Evolutionary conservation across 345 rosid species (phyloP).

Genomic region (Dipteronia dyeriana): DNA sequence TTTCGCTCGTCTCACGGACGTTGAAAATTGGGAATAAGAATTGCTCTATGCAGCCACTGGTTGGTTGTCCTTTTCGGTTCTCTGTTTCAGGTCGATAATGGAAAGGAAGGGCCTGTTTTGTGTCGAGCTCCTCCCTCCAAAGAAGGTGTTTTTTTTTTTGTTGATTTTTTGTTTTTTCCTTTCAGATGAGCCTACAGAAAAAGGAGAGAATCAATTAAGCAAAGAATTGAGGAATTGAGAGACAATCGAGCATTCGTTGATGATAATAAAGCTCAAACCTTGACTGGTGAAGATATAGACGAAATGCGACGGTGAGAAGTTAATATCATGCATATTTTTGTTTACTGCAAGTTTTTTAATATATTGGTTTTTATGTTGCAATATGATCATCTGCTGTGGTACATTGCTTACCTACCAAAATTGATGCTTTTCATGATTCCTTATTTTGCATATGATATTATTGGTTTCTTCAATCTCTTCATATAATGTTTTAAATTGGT

Average conservation of each 20-base stretch:
- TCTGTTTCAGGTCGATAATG: constrained; percentile 71
- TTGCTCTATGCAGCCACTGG: no score
- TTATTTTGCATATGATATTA: no score
- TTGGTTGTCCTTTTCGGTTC: constrained; percentile 86
- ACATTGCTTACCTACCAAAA: not conserved
- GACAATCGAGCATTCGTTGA: constrained; percentile 79
- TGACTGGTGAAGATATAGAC: constrained; percentile 80
- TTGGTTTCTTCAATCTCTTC: not conserved
- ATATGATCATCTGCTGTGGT: no score
- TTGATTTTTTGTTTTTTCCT: no score
- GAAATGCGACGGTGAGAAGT: constrained; percentile 64
- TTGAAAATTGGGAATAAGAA: constrained; percentile 66
- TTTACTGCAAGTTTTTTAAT: not conserved
- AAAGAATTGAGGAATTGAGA: constrained; percentile 58
- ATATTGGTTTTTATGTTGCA: not conserved
- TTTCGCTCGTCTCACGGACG: constrained; percentile 83
- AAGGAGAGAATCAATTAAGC: constrained; percentile 33
- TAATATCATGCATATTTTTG: not conserved
- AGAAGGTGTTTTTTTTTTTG: constrained; percentile 54
- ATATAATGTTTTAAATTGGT: not conserved
- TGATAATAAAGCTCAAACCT: constrained; percentile 79
- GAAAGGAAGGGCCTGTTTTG: constrained; percentile 56
- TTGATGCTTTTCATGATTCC: not conserved
- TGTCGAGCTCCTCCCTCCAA: constrained; percentile 50
- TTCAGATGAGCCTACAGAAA: constrained; percentile 36